Conservation (phyloP, 441 rosid species). For the Arabidopsis hybrid region DNA sequence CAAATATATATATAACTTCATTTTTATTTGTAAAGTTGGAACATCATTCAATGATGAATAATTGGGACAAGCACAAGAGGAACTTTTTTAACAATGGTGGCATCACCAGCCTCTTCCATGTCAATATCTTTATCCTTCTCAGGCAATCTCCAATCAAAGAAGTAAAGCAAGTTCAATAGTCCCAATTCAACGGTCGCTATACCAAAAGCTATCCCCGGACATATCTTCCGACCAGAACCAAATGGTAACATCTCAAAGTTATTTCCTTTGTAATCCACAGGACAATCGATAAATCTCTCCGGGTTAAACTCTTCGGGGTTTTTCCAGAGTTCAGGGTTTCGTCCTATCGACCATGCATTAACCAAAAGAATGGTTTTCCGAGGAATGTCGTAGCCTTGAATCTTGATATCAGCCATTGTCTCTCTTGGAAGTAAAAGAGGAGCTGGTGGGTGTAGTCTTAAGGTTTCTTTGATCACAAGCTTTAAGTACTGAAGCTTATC, state of each 20-base stretch:
- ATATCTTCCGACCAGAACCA: constrained; percentile 47
- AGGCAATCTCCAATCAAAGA: constrained; percentile 44
- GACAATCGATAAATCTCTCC: constrained; percentile 39
- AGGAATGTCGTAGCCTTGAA: constrained; percentile 41
- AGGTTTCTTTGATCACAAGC: constrained; percentile 59
- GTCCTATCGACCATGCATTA: constrained; percentile 40
- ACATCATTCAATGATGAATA: not conserved
- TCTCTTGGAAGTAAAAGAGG: constrained; percentile 53
- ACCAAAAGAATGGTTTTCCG: constrained; percentile 24
- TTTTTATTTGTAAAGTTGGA: not conserved
- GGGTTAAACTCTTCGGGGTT: constrained; percentile 40
- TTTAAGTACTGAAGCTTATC: constrained; percentile 47
- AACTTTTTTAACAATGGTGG: constrained; percentile 28
- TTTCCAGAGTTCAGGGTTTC: constrained; percentile 40
- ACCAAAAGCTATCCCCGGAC: constrained; percentile 39
- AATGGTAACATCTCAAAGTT: constrained; percentile 44
- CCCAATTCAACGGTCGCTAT: constrained; percentile 24
- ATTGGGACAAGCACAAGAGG: constrained; percentile 38
- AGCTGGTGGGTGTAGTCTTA: constrained; percentile 59
- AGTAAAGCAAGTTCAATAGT: constrained; percentile 37
- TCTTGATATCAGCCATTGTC: constrained; percentile 43
- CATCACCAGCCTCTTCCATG: constrained; percentile 34
- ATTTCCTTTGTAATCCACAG: constrained; percentile 33
- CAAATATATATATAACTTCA: not conserved
- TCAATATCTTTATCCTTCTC: constrained; percentile 18